These are phyloP conservation scores for Aspergillus sp. DNA, from an alignment of 2,329 filamentous ascomycete genomes.

Conservation along the genomic window DNA sequence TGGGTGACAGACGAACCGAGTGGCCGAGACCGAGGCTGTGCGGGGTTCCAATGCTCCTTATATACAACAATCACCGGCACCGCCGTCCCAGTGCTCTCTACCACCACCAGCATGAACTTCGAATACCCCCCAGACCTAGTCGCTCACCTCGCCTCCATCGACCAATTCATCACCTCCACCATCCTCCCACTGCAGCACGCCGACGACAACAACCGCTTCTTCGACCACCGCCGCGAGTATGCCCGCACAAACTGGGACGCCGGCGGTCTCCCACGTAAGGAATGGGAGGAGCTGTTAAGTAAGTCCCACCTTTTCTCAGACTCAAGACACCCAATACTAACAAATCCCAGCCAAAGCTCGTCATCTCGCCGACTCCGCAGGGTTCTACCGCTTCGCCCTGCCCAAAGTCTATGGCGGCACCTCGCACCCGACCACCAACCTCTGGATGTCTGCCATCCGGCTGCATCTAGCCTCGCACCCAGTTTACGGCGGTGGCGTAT, in stretches of 20 bases:
- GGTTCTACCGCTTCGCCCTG: constrained; percentile 61
- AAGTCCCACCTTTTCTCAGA: background rate
- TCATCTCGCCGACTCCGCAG: constrained; percentile 56
- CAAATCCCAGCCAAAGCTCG: constrained; percentile 40
- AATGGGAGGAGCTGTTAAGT: constrained; percentile 56
- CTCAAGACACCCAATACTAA: background rate
- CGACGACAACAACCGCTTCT: constrained; percentile 63
- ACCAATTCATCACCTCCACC: constrained; percentile 56
- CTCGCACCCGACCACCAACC: constrained; percentile 47
- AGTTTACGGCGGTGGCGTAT: constrained; percentile 46
- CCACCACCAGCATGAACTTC: constrained; percentile 50
- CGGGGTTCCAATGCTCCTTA: background rate
- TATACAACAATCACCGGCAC: background rate
- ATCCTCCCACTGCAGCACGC: constrained; percentile 46
- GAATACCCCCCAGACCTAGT: constrained; percentile 54
- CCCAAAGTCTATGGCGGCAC: constrained; percentile 57
- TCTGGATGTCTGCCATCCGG: constrained; percentile 64
- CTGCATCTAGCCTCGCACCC: constrained; percentile 58
- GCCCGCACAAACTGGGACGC: constrained; percentile 62
- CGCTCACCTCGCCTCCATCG: constrained; percentile 51
- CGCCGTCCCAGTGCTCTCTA: background rate
- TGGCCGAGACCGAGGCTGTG: background rate
- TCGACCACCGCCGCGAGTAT: constrained; percentile 64
- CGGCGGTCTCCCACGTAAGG: constrained; percentile 55
- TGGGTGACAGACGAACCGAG: background rate